A percentile compares a stretch with the other conserved stretches of the same genome.
These are phyloP conservation scores for Polyporus arcularius DNA, from an alignment of 768 basidiomycete genomes.

Conservation along the genomic window DNA sequence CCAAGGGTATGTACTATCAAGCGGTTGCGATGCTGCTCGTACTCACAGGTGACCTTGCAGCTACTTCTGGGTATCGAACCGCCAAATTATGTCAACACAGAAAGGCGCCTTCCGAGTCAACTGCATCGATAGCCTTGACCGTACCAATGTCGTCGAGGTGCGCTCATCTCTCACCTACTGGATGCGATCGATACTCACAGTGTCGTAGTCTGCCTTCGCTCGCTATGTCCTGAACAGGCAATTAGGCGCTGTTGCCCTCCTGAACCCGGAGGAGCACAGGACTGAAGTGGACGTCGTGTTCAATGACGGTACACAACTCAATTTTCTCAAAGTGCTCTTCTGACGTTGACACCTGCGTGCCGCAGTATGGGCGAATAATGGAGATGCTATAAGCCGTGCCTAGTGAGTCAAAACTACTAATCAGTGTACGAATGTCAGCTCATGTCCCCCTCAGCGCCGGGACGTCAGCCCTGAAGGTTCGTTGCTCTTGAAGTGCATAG, in stretches of 20 bases:
- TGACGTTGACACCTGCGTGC: not conserved
- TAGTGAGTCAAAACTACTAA: constrained; percentile 51
- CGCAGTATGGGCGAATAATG: constrained; percentile 96
- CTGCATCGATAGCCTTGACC: constrained; percentile 94
- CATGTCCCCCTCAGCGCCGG: constrained; percentile 65
- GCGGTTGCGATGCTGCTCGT: not conserved
- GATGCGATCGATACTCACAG: constrained; percentile 1
- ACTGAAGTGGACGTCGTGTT: constrained; percentile 72
- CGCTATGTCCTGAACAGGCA: constrained; percentile 78
- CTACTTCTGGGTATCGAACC: constrained; percentile 81
- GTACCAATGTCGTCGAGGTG: constrained; percentile 94
- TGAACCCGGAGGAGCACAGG: constrained; percentile 52
- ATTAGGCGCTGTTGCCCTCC: constrained; percentile 70
- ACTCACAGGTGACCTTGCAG: constrained; percentile 36
- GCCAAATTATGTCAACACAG: constrained; percentile 73
- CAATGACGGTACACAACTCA: constrained; percentile 61
- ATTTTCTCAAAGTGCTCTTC: not conserved
- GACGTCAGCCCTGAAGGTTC: constrained; percentile 91
- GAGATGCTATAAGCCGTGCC: constrained; percentile 89
- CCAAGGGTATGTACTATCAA: constrained; percentile 60
- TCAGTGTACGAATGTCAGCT: not conserved
- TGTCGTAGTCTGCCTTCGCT: constrained; percentile 84
- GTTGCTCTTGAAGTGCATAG: constrained; percentile 22
- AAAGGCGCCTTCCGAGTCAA: constrained; percentile 88
- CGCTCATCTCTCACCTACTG: constrained; percentile 14